Base-by-base conservation (phyloP, 768 basidiomycete genomes). In the Leccinellum rugosiceps region DNA sequence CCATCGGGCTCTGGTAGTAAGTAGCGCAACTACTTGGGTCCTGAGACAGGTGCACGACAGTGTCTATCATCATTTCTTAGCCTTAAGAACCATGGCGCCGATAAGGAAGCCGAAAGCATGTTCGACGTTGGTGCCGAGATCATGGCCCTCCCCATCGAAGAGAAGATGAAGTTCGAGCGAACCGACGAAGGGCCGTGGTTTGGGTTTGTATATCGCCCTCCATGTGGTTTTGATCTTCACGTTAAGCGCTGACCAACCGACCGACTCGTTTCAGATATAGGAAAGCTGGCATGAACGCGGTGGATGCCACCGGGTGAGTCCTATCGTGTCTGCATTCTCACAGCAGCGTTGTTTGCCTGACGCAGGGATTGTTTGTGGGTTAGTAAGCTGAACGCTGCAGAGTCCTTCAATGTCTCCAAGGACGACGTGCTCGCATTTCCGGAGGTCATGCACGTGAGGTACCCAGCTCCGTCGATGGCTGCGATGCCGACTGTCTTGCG, bases 1-100 rank as follows among this genome's bases (percentile, higher is more conserved):
- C 72, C 26, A 69, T 82, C 15, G 82, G 81, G 2, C 83, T 83
- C 68, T 83, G 81, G 77, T 83, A 82, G 78, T 80, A 63, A 65
- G 80, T 78, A 31, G 46, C 14, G 31, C 56, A 17, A 17, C 25
- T n/a, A 14, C 5, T n/a, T n/a, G n/a, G n/a, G n/a, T n/a, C n/a
- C 10, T 13, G 3, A 32, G 23, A 34, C 19, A 21, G 6, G 38
- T 19, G n/a, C 17, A n/a, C n/a, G 17, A 38, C 35, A 13, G 4
- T 17, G 17, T 38, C 9, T 17, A 25, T 19, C 11, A 13, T 10
- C 21, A 30, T 17, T 14, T 50, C 50, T 13, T 35, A 78, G 78
- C 55, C 63, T 80, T 43, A 77, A 78, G 61, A 78, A 80, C 60
- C 77, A 80, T 56, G 77, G 71, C 1, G 71, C 70, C 4, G 74